Evolutionary conservation across 179 eudicot genomes (phyloP).

Genomic region (Pouteria campechiana): DNA sequence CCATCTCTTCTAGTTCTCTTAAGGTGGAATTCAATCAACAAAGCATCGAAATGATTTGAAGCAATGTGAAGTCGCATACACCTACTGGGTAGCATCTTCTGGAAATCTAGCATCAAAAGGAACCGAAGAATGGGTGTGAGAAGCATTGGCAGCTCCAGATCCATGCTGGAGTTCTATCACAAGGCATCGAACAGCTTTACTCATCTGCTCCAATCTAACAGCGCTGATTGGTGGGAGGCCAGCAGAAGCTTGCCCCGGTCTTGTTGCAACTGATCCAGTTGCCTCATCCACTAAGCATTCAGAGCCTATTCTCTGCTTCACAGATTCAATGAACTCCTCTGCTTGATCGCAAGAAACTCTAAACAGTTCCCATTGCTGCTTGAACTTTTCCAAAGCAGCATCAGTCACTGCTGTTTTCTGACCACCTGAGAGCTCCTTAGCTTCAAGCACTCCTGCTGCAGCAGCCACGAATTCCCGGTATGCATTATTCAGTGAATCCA

Average conservation of each 20-base stretch:
- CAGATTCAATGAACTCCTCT: conserved; percentile 90
- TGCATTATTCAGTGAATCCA: conserved; percentile 52
- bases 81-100: conserved; percentile 66
- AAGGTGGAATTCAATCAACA: too few species aligned
- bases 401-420: conserved; percentile 58
- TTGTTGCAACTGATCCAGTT: conserved; percentile 46
- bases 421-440: conserved; percentile 52
- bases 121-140: conserved; percentile 32
- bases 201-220: conserved; percentile 90
- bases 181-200: conserved; percentile 92
- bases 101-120: conserved; percentile 73
- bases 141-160: conserved; percentile 36
- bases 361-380: conserved; percentile 75
- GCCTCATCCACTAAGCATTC: conserved; percentile 95
- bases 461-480: conserved; percentile 56
- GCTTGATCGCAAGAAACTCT: conserved; percentile 91
- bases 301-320: conserved; percentile 87
- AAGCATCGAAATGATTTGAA: too few species aligned
- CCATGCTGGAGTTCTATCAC: conserved; percentile 90
- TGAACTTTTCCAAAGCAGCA: conserved; percentile 71
- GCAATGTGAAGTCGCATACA: too few species aligned
- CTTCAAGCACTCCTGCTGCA: conserved; percentile 53
- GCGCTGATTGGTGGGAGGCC: conserved; percentile 93
- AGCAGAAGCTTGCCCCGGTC: conserved; percentile 34
- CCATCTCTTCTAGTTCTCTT: too few species aligned